Evolutionary conservation across 352 stramenopile species (phyloP).

Genomic region (Phytophthora syringae): DNA sequence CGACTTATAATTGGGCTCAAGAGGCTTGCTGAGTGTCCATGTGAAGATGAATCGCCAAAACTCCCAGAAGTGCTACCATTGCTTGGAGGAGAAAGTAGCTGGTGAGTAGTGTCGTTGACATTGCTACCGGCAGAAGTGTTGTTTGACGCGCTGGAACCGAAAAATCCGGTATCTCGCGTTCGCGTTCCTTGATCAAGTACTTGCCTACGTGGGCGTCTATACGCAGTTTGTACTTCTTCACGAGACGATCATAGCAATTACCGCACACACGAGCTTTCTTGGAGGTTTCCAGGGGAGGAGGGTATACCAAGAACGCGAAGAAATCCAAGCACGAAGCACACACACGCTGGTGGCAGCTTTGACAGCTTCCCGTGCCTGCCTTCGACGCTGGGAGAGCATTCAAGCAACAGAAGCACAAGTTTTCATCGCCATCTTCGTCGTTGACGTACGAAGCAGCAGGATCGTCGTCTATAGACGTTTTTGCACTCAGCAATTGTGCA

Average conservation of each 20-base stretch:
- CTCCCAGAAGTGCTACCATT: constrained; percentile 12
- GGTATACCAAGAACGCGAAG: constrained; percentile 77
- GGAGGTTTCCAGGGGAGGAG: constrained; percentile 62
- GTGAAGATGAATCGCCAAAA: neutral
- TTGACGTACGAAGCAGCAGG: constrained; percentile 38
- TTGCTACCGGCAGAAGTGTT: constrained; percentile 5
- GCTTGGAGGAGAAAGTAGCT: constrained; percentile 13
- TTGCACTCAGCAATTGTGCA: constrained; percentile 13
- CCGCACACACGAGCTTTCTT: constrained; percentile 73
- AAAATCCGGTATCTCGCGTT: constrained; percentile 39
- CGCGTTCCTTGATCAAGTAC: constrained; percentile 65
- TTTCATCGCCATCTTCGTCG: constrained; percentile 57
- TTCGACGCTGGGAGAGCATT: constrained; percentile 37
- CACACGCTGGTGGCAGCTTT: constrained; percentile 74
- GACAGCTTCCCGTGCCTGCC: constrained; percentile 34
- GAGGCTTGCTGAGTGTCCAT: constrained; percentile 9
- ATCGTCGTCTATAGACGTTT: constrained; percentile 34
- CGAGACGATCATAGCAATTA: constrained; percentile 68
- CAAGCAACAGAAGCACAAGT: constrained; percentile 72
- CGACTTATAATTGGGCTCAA: constrained; percentile 19
- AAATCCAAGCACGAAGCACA: constrained; percentile 62
- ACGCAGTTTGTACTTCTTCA: constrained; percentile 70
- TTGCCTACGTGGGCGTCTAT: constrained; percentile 75
- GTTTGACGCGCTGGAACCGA: constrained; percentile 18
- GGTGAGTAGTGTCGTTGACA: constrained; percentile 7